phyloP scores from a whole-genome alignment of 148 eudicot genomes.

The Cornus suecica region DNA sequence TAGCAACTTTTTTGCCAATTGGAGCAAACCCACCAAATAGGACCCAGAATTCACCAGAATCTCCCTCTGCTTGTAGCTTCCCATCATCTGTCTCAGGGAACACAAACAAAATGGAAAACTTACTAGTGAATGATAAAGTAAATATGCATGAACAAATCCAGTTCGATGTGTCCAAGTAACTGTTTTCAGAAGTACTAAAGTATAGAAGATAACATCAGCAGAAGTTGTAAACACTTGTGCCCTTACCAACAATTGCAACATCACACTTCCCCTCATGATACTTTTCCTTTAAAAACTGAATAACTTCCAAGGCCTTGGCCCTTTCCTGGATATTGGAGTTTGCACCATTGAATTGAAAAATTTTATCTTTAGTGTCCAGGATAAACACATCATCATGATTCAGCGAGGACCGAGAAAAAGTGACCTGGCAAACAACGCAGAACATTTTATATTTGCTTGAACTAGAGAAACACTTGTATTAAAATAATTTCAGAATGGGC shows the following conservation, averaged over 20 bases:
- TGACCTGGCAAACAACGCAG: conserved; percentile 63
- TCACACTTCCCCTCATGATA: conserved; percentile 81
- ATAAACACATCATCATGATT: conserved; percentile 98
- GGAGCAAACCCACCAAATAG: conserved; percentile 99
- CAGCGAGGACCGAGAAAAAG: conserved; percentile 90
- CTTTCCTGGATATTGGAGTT: conserved; percentile 98
- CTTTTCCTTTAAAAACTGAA: conserved; percentile 86
- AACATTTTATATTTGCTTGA: not conserved
- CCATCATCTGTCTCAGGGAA: conserved; percentile 71
- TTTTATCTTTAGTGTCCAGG: conserved; percentile 87
- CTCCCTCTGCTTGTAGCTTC: conserved; percentile 88
- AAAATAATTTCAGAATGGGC: not conserved
- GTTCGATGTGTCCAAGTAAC: not conserved
- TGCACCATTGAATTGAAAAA: conserved; percentile 97
- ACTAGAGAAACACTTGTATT: not conserved
- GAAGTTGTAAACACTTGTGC: conserved; percentile 10
- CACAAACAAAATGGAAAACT: not conserved
- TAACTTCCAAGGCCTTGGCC: conserved; percentile 96
- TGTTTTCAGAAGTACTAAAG: not conserved
- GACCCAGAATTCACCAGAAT: conserved; percentile 98
- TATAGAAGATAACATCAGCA: not conserved
- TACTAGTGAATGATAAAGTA: not conserved
- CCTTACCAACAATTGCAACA: conserved; percentile 96
- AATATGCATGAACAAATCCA: not conserved
- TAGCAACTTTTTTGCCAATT: conserved; percentile 75